Evolutionary conservation across 495 filamentous ascomycete genomes (phyloP).

Genomic region (Stereocaulon alpinum): DNA sequence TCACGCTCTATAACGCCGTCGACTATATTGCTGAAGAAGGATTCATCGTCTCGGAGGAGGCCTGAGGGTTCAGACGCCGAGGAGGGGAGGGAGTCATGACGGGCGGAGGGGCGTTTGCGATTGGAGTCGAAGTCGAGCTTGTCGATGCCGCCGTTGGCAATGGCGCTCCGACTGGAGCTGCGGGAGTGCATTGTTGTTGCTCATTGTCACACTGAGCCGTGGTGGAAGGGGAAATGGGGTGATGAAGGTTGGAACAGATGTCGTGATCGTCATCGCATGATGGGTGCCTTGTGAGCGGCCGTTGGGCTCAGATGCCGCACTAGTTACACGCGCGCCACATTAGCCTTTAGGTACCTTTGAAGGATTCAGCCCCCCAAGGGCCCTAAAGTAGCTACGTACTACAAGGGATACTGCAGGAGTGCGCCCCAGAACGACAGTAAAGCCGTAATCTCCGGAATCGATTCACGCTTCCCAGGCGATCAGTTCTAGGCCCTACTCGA

Average conservation of each 20-base stretch:
- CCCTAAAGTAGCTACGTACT: no score
- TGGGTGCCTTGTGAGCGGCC: not conserved
- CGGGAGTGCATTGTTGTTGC: constrained; percentile 15
- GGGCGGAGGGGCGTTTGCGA: constrained; percentile 29
- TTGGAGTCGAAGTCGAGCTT: constrained; percentile 53
- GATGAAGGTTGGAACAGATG: not conserved
- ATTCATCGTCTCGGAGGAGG: constrained; percentile 39
- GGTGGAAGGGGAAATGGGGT: no score
- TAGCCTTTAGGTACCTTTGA: no score
- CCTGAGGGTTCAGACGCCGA: constrained; percentile 19
- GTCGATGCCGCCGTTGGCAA: constrained; percentile 50
- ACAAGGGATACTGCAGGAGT: no score
- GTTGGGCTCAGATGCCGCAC: no score
- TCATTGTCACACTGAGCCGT: constrained; percentile 17
- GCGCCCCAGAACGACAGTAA: no score
- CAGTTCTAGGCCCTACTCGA: no score
- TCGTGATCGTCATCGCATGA: not conserved
- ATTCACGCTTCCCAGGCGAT: no score
- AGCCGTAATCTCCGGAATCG: no score
- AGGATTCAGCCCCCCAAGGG: no score
- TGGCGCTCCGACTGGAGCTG: constrained; percentile 51
- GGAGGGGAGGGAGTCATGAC: constrained; percentile 25
- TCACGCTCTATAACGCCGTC: constrained; percentile 51
- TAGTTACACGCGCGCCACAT: no score
- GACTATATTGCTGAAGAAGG: constrained; percentile 50